Conservation (phyloP, 306 rosid genomes). For the Pterocarpus santalinus region DNA sequence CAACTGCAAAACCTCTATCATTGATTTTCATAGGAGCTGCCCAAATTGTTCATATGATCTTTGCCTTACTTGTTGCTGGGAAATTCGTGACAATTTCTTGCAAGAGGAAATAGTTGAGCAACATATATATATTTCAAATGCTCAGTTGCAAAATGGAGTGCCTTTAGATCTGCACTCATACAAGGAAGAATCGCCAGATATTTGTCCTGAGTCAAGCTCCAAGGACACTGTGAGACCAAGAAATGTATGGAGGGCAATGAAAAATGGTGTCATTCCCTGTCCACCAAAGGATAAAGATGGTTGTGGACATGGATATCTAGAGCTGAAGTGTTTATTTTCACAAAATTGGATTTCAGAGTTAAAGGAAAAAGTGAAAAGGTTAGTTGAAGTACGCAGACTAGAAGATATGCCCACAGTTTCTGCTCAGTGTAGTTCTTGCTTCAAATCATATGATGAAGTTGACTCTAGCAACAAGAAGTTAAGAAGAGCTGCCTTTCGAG, state of each 20-base stretch:
- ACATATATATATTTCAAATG: constrained; percentile 8
- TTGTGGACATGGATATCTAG: constrained; percentile 55
- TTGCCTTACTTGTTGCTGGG: constrained; percentile 67
- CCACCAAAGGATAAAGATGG: constrained; percentile 59
- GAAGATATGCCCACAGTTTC: constrained; percentile 16
- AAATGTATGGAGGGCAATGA: constrained; percentile 52
- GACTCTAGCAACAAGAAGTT: constrained; percentile 8
- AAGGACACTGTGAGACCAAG: constrained; percentile 41
- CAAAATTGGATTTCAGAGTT: constrained; percentile 35
- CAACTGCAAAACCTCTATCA: constrained; percentile 68
- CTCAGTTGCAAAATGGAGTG: constrained; percentile 13
- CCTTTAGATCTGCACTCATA: not conserved
- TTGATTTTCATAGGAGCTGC: constrained; percentile 67
- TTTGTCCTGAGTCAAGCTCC: not conserved
- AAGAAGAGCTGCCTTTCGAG: not conserved
- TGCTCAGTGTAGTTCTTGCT: constrained; percentile 24
- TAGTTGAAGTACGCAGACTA: constrained; percentile 34
- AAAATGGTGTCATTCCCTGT: constrained; percentile 62
- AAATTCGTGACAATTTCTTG: constrained; percentile 53
- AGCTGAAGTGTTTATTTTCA: constrained; percentile 30
- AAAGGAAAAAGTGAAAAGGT: constrained; percentile 31
- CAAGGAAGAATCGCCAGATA: not conserved
- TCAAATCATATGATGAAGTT: constrained; percentile 5
- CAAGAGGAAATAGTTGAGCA: constrained; percentile 47
- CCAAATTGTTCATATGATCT: constrained; percentile 67